Percentiles rank a stretch among this genome's conserved stretches.
Conservation (phyloP, 1,284 basidiomycete species). For the Ustilago hordei region DNA sequence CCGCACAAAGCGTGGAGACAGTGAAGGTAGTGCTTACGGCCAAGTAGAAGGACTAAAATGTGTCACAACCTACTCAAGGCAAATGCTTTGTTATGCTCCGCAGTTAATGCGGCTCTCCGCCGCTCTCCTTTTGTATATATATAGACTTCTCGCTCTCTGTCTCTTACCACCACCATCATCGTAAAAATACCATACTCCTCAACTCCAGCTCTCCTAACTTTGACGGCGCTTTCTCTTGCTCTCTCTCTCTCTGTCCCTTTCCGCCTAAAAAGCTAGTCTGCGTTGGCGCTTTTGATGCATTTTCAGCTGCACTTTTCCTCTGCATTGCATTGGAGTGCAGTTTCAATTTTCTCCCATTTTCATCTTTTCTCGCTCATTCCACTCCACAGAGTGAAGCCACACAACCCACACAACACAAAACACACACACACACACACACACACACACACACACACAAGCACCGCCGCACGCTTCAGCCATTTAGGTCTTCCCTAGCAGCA, state of each 20-base stretch:
- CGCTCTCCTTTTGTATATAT: too few species aligned
- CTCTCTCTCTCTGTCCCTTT: not conserved
- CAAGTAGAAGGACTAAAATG: too few species aligned
- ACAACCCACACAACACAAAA: constrained; percentile 7
- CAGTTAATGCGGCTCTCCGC: too few species aligned
- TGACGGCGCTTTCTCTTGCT: too few species aligned
- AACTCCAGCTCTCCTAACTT: not conserved
- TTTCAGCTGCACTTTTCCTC: not conserved
- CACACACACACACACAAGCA: not conserved
- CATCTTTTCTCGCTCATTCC: not conserved
- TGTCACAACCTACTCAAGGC: too few species aligned
- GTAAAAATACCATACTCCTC: too few species aligned
- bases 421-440: not conserved
- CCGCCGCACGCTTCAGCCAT: not conserved
- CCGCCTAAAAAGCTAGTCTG: not conserved
- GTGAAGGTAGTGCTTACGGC: too few species aligned
- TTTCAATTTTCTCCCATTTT: not conserved
- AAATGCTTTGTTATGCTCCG: too few species aligned
- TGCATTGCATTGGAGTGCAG: not conserved
- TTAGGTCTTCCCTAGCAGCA: constrained; percentile 1
- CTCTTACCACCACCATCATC: too few species aligned
- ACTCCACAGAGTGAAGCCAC: constrained; percentile 2
- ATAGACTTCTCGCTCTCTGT: too few species aligned
- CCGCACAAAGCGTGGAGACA: too few species aligned
- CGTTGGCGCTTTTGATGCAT: not conserved